Evolutionary conservation across 2,329 filamentous ascomycete species (phyloP).

Genomic region (Aspergillus sp.): DNA sequence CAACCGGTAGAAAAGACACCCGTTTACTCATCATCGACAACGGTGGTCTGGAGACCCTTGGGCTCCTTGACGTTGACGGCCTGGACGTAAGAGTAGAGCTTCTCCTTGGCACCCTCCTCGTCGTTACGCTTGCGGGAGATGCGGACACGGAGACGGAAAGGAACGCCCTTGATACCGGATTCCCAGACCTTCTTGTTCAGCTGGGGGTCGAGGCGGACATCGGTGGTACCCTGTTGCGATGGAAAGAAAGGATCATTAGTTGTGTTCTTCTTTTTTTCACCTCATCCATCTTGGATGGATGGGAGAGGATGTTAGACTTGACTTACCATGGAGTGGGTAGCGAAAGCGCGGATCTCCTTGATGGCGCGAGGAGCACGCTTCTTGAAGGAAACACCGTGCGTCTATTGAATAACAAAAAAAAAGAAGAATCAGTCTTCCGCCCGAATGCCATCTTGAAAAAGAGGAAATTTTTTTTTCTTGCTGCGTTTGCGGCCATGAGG

Average conservation of each 20-base stretch:
- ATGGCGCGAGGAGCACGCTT: slow-evolving; percentile 97
- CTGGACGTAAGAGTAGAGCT: slow-evolving; percentile 99
- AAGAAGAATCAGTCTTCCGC: slow-evolving; percentile 66
- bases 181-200: slow-evolving; percentile 99
- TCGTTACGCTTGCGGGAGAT: slow-evolving; percentile 99
- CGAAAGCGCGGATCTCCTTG: slow-evolving; percentile 99
- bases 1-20: slow-evolving; percentile 7
- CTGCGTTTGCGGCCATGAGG: slow-evolving; percentile 47
- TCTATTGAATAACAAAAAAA: slow-evolving; percentile 55
- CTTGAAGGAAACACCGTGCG: slow-evolving; percentile 98
- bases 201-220: slow-evolving; percentile 97
- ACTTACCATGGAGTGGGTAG: slow-evolving; percentile 92
- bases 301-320: slow-evolving; percentile 12
- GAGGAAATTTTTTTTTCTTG: slow-evolving; percentile 6
- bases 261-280: neutral
- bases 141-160: slow-evolving; percentile 94
- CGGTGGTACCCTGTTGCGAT: slow-evolving; percentile 74
- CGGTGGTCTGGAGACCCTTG: slow-evolving; percentile 92
- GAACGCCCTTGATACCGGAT: slow-evolving; percentile 96
- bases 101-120: slow-evolving; percentile 99
- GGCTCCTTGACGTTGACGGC: slow-evolving; percentile 99
- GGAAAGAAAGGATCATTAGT: neutral
- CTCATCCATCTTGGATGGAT: neutral
- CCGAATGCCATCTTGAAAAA: slow-evolving; percentile 49
- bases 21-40: slow-evolving; percentile 69